A percentile compares a stretch with the other conserved stretches of the same genome.
phyloP scores from a whole-genome alignment of 2,329 filamentous ascomycete species.

The Proliferodiscus dingleyae region DNA sequence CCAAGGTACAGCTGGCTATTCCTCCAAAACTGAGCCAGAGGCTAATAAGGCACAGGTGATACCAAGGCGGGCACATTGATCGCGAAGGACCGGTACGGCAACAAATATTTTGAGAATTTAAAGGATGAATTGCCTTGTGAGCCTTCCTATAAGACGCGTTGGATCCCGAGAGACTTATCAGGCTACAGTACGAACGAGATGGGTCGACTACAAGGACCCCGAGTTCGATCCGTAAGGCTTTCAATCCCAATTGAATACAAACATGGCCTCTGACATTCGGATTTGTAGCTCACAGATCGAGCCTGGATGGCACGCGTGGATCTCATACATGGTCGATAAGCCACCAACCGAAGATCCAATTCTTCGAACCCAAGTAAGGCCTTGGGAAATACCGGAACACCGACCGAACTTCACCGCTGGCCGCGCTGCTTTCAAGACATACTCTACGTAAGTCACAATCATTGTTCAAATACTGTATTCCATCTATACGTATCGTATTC shows the following conservation, averaged over 20 bases:
- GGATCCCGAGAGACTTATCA: slow-evolving; percentile 8
- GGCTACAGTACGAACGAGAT: slow-evolving; percentile 77
- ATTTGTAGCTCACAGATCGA: slow-evolving; percentile 69
- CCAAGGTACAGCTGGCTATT: slow-evolving; percentile 21
- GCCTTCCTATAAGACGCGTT: slow-evolving; percentile 29
- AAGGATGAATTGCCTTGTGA: slow-evolving; percentile 83
- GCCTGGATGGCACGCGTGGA: slow-evolving; percentile 97
- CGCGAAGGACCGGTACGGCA: slow-evolving; percentile 83
- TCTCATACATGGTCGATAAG: slow-evolving; percentile 87
- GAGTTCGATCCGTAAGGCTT: slow-evolving; percentile 69
- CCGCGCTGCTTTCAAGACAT: slow-evolving; percentile 82
- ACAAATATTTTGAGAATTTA: slow-evolving; percentile 96
- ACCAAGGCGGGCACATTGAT: slow-evolving; percentile 90
- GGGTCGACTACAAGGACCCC: slow-evolving; percentile 92
- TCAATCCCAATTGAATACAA: slow-evolving; percentile 1
- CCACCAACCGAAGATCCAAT: slow-evolving; percentile 74
- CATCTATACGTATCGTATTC: slow-evolving; percentile 1
- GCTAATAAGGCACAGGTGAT: slow-evolving; percentile 60
- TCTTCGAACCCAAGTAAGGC: slow-evolving; percentile 59
- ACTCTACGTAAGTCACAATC: slow-evolving; percentile 73
- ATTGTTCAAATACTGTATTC: neutral
- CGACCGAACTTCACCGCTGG: slow-evolving; percentile 70
- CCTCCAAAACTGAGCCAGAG: neutral
- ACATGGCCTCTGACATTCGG: slow-evolving; percentile 8
- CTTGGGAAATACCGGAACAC: slow-evolving; percentile 71